Conservation (phyloP, 164 flowering plant genomes). For the Protea cynaroides region DNA sequence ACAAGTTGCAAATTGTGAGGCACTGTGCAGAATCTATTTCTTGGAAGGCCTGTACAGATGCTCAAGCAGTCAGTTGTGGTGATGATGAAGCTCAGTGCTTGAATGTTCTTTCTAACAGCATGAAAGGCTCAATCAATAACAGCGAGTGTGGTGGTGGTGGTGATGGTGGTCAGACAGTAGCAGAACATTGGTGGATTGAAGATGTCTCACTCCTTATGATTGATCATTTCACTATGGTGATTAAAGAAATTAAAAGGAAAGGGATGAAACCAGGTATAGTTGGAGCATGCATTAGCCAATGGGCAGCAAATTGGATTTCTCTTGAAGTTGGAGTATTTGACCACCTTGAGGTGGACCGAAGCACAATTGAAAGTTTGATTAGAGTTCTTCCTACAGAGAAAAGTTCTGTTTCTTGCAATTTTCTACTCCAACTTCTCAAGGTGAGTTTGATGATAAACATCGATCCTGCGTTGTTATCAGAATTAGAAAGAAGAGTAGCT, state of each 20-base stretch:
- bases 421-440: constrained; percentile 43
- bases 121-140: not conserved
- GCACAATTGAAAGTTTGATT: constrained; percentile 33
- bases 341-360: constrained; percentile 9
- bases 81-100: constrained; percentile 12
- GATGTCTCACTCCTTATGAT: constrained; percentile 38
- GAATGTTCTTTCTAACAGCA: not conserved
- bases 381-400: constrained; percentile 33
- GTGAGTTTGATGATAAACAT: constrained; percentile 23
- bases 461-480: constrained; percentile 9
- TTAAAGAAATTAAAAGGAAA: constrained; percentile 24
- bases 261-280: constrained; percentile 29
- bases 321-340: constrained; percentile 10
- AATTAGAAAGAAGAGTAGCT: constrained; percentile 31
- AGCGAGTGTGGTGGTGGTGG: not conserved
- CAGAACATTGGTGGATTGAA: constrained; percentile 46
- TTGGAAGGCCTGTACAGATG: constrained; percentile 33
- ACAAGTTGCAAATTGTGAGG: constrained; percentile 21
- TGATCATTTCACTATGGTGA: constrained; percentile 38
- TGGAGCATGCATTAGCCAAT: constrained; percentile 33
- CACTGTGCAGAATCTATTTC: constrained; percentile 41
- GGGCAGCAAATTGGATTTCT: constrained; percentile 32
- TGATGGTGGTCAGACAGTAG: not conserved
- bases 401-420: constrained; percentile 34
- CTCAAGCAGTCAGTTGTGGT: constrained; percentile 4